Evolutionary conservation across 352 stramenopile genomes (phyloP).

Genomic region (Pythium aristosporum): DNA sequence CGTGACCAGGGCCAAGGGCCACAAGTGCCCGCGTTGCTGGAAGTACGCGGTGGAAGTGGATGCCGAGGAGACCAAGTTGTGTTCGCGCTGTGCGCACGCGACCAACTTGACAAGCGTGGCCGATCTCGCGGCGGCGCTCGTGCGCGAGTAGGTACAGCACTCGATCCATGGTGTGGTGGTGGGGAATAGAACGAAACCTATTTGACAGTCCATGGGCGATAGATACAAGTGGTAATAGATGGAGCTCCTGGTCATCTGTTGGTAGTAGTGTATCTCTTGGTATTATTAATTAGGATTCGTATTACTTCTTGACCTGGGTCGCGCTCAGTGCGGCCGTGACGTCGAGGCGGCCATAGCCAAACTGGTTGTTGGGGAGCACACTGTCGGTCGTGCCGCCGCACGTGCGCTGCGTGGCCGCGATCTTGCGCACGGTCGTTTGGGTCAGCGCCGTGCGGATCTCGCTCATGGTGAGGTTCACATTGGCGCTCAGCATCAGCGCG

Average conservation of each 20-base stretch:
- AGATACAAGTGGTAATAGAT: too few species aligned
- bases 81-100: slow-evolving; percentile 48
- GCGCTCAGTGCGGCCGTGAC: slow-evolving; percentile 2
- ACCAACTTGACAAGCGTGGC: slow-evolving; percentile 46
- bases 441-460: slow-evolving; percentile 13
- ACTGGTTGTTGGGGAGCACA: slow-evolving; percentile 35
- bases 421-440: slow-evolving; percentile 15
- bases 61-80: slow-evolving; percentile 48
- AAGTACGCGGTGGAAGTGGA: slow-evolving; percentile 75
- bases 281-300: too few species aligned
- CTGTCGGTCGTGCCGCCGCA: slow-evolving; percentile 20
- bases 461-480: slow-evolving; percentile 17
- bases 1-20: slow-evolving; percentile 56
- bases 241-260: too few species aligned
- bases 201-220: too few species aligned
- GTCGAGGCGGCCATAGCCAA: slow-evolving; percentile 32
- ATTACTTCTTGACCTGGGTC: slow-evolving; percentile 7
- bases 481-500: slow-evolving; percentile 27
- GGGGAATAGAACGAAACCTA: too few species aligned
- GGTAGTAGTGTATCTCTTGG: too few species aligned
- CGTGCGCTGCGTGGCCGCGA: slow-evolving; percentile 17
- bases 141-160: slow-evolving; percentile 30
- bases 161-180: too few species aligned
- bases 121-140: slow-evolving; percentile 45
- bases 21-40: slow-evolving; percentile 90